Evolutionary conservation across 2,329 filamentous ascomycete genomes (phyloP).

Genomic region (Cladophialophora yegresii): DNA sequence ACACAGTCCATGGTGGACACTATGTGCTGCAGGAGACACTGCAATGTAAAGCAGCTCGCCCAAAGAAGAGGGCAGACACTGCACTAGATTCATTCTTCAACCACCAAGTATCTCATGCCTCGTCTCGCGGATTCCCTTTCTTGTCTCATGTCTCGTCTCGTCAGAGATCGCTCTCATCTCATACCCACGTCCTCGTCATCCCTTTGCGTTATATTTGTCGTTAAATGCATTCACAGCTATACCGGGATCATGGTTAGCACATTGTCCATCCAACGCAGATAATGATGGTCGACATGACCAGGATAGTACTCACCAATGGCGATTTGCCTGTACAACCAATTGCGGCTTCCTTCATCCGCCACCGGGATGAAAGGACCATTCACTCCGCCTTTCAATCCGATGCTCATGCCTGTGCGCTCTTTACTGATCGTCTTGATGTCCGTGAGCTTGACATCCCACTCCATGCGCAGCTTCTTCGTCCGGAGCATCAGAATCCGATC

Average conservation of each 20-base stretch:
- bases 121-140: background rate
- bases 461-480: slow-evolving; percentile 78
- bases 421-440: slow-evolving; percentile 97
- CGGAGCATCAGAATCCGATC: slow-evolving; percentile 85
- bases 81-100: no score
- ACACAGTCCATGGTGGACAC: no score
- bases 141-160: background rate
- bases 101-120: background rate
- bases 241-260: slow-evolving; percentile 12
- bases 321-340: slow-evolving; percentile 68
- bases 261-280: background rate
- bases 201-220: slow-evolving; percentile 65
- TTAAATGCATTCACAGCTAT: slow-evolving; percentile 67
- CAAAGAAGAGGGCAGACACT: no score
- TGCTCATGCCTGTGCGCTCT: slow-evolving; percentile 88
- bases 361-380: slow-evolving; percentile 96
- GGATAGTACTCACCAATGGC: slow-evolving; percentile 53
- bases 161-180: background rate
- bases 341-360: slow-evolving; percentile 74
- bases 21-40: no score
- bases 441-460: slow-evolving; percentile 95
- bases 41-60: no score
- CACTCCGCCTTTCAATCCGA: slow-evolving; percentile 82
- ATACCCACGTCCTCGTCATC: slow-evolving; percentile 41
- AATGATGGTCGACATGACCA: background rate